These are phyloP conservation scores for Funneliformis mosseae DNA, from an alignment of 192 early-diverging fungal species.

Conservation along the genomic window DNA sequence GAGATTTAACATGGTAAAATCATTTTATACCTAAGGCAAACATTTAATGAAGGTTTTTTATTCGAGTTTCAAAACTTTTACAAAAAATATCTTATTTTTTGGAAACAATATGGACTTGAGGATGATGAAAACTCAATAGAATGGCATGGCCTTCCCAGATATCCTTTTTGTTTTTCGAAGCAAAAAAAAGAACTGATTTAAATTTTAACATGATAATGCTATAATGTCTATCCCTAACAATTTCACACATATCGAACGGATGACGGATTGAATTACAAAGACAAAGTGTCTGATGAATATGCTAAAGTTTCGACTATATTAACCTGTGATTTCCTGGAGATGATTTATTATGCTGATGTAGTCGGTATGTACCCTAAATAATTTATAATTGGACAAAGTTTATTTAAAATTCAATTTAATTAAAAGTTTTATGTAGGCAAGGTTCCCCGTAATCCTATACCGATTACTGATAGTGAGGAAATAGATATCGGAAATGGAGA, in stretches of 20 bases:
- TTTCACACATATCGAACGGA: constrained; percentile 36
- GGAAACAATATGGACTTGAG: constrained; percentile 12
- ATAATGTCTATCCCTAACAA: constrained; percentile 34
- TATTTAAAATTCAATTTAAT: constrained; percentile 3
- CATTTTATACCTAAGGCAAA: background rate
- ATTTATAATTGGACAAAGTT: background rate
- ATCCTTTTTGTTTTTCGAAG: constrained; percentile 29
- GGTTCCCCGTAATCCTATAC: constrained; percentile 38
- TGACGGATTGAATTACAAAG: background rate
- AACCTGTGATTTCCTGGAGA: constrained; percentile 54
- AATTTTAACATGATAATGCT: constrained; percentile 34
- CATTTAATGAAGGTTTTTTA: background rate
- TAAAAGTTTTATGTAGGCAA: constrained; percentile 40
- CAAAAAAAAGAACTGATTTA: background rate
- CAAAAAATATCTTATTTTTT: constrained; percentile 4
- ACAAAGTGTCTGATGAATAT: constrained; percentile 55
- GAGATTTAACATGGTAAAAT: background rate
- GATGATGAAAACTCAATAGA: constrained; percentile 30
- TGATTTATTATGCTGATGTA: constrained; percentile 69
- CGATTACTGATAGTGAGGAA: constrained; percentile 36
- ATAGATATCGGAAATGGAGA: constrained; percentile 55
- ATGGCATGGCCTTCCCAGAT: constrained; percentile 67
- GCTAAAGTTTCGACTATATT: constrained; percentile 64
- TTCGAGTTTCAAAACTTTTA: background rate
- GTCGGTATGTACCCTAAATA: constrained; percentile 49